These are phyloP conservation scores for Mrakia frigida DNA, from an alignment of 768 basidiomycete genomes.

Conservation along the genomic window DNA sequence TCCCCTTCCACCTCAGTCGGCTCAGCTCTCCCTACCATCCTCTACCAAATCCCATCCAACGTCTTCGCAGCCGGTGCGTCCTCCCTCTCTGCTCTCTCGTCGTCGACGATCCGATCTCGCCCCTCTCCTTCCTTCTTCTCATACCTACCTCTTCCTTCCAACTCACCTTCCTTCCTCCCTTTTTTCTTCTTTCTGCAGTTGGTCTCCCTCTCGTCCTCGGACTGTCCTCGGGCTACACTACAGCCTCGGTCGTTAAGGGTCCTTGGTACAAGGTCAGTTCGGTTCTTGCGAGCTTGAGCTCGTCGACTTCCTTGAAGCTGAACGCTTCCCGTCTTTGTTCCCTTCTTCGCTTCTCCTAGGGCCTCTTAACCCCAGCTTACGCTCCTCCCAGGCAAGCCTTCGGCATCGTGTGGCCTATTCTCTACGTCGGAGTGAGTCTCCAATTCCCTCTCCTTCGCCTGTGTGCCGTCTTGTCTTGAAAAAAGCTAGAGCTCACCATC, in stretches of 20 bases:
- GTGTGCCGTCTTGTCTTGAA: too few relatives aligned
- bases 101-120: background rate
- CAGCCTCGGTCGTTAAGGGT: constrained; percentile 8
- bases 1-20: background rate
- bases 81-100: background rate
- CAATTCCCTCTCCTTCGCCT: background rate
- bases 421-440: constrained; percentile 12
- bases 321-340: background rate
- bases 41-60: background rate
- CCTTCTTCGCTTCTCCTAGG: background rate
- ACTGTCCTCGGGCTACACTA: constrained; percentile 16
- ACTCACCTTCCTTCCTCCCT: constrained; percentile 1
- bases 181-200: background rate
- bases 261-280: constrained; percentile 27
- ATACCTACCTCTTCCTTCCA: too few relatives aligned
- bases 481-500: background rate
- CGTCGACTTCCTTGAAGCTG: background rate
- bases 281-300: background rate
- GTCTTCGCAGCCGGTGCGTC: background rate
- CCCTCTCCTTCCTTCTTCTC: too few relatives aligned
- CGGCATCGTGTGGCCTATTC: constrained; percentile 28
- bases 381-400: constrained; percentile 25
- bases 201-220: constrained; percentile 27
- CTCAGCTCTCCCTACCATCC: background rate
- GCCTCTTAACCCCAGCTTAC: background rate